Evolutionary conservation across 2,329 filamentous ascomycete genomes (phyloP).

Genomic region (Trichophyton simii): DNA sequence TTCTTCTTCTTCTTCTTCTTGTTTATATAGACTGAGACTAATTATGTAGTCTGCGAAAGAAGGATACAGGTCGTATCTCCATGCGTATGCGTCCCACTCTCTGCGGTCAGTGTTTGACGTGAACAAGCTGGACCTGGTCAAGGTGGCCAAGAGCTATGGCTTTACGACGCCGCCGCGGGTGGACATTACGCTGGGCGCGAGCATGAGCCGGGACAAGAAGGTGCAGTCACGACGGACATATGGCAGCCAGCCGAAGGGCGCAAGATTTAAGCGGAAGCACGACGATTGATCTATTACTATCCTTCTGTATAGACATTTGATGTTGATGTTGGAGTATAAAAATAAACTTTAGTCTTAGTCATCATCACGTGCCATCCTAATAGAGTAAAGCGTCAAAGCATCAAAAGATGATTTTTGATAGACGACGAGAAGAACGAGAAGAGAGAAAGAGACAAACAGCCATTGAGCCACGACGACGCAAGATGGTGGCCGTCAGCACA

Average conservation of each 20-base stretch:
- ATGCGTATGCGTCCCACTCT: slow-evolving; percentile 83
- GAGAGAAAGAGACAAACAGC: background rate
- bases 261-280: slow-evolving; percentile 41
- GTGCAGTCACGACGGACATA: slow-evolving; percentile 55
- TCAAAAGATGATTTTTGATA: background rate
- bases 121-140: slow-evolving; percentile 66
- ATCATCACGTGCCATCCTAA: too few relatives aligned
- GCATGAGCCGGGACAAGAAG: slow-evolving; percentile 63
- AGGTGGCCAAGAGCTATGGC: slow-evolving; percentile 74
- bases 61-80: slow-evolving; percentile 78
- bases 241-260: slow-evolving; percentile 64
- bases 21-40: slow-evolving; percentile 4
- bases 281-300: slow-evolving; percentile 13
- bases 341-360: too few relatives aligned
- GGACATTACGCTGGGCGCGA: slow-evolving; percentile 64
- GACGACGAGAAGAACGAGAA: background rate
- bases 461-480: background rate
- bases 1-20: slow-evolving; percentile 7
- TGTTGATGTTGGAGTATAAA: background rate
- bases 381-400: too few relatives aligned
- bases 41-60: slow-evolving; percentile 48
- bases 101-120: slow-evolving; percentile 76
- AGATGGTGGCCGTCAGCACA: slow-evolving; percentile 30
- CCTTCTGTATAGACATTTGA: background rate
- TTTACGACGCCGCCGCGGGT: slow-evolving; percentile 66